Evolutionary conservation across 768 basidiomycete species (phyloP), one percentile per base, ranked within the genome.

Genomic region (Auriscalpium vulgare): DNA sequence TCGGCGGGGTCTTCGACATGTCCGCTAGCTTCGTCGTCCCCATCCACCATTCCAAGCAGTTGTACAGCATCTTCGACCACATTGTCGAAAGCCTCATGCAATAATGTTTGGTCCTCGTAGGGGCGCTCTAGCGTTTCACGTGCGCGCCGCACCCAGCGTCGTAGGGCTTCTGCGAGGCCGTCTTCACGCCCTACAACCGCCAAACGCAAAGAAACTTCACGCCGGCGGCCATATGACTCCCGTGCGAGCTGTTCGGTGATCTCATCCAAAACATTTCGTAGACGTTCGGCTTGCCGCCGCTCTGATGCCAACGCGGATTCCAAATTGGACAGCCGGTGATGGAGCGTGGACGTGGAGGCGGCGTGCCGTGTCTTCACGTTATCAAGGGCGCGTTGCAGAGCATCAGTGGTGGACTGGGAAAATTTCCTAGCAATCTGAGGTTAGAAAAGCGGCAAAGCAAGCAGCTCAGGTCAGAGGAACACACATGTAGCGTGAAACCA

Each of bases 401-500:
- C 66, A 54, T 87, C 77, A 4, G 85, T 86, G 8, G 87, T 82
- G 2, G 79, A 73, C 65, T 93, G 90, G 2, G 89, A 90, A 69
- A 91, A 93, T 68, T 83, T 87, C 90, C 90, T 91, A 58, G 11
- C 14, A 29, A 23, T 50, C 36, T 0, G 55, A 23, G 0, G 10
- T 16, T 34, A 5, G 44, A 4, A 16, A 7, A 29, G 17, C 16
- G 37, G 19, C 16, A 57, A 19, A 37, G 10, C 10, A 36, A 44
- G 29, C 29, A 4, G 13, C 9, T 16, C 37, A 34, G 14, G 49
- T 56, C 21, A 37, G 54, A 47, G 19, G 73, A 34, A 21, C 83
- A 54, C 61, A 90, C 90, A 91, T 92, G 67, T 92, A 92, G 38
- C 87, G 80, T 29, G 88, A 81, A 34, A 93, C 90, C 81, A 91